A percentile compares a stretch with the other conserved stretches of the same genome.
Evolutionary conservation across 768 basidiomycete genomes (phyloP).

Genomic region (Kondoa malvinella): DNA sequence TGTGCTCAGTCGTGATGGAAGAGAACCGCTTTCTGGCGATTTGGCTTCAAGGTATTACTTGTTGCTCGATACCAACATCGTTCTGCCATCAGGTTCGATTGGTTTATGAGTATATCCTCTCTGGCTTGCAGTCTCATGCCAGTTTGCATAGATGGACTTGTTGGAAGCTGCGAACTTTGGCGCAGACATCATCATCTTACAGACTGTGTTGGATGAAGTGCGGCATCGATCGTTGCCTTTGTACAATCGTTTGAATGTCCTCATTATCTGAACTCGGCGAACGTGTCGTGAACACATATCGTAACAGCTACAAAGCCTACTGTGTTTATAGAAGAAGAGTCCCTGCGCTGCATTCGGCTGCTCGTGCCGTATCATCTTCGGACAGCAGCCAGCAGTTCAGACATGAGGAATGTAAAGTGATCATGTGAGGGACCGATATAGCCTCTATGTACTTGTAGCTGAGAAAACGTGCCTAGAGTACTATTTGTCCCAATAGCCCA

Average conservation of each 20-base stretch:
- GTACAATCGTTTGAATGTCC: slow-evolving; percentile 73
- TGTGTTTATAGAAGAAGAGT: too few species aligned
- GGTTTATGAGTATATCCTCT: neutral
- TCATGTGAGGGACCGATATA: too few species aligned
- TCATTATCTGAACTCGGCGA: too few species aligned
- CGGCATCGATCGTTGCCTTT: slow-evolving; percentile 81
- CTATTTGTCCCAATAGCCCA: too few species aligned
- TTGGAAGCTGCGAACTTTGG: slow-evolving; percentile 59
- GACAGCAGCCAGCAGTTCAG: too few species aligned
- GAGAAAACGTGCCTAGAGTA: too few species aligned
- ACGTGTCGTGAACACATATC: too few species aligned
- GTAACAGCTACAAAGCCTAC: too few species aligned
- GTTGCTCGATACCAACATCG: slow-evolving; percentile 86
- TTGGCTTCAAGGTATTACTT: slow-evolving; percentile 44
- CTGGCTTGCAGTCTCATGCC: slow-evolving; percentile 1
- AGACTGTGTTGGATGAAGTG: slow-evolving; percentile 93
- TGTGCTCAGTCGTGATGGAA: slow-evolving; percentile 46
- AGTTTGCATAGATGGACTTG: slow-evolving; percentile 86
- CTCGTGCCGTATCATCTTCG: too few species aligned
- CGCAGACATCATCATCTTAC: slow-evolving; percentile 69
- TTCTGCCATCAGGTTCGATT: slow-evolving; percentile 58
- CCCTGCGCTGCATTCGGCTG: too few species aligned
- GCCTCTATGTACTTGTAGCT: too few species aligned
- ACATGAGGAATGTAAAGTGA: too few species aligned
- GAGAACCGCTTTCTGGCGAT: slow-evolving; percentile 14